Evolutionary conservation across 2,329 filamentous ascomycete species (phyloP).

Genomic region (Pleurostoma richardsiae): DNA sequence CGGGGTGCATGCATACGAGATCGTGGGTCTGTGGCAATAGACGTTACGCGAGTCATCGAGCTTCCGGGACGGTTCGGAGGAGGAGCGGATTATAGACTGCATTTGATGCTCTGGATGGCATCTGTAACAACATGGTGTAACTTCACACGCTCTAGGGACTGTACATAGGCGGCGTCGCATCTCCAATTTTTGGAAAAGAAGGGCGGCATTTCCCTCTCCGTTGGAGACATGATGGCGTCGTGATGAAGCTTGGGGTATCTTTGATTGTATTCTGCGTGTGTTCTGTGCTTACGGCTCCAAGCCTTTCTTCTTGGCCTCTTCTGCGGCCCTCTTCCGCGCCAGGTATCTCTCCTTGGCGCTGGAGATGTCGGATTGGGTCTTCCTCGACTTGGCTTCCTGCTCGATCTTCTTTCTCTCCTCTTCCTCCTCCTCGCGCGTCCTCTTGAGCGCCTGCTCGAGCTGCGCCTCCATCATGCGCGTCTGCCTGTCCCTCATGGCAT

Average conservation of each 20-base stretch:
- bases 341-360: constrained; percentile 77
- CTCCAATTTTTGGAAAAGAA: background rate
- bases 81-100: too few species aligned
- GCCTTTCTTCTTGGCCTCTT: constrained; percentile 57
- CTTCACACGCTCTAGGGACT: too few species aligned
- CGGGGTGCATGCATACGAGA: background rate
- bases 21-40: background rate
- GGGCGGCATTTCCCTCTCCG: background rate
- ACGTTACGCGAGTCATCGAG: too few species aligned
- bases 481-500: constrained; percentile 70
- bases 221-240: too few species aligned
- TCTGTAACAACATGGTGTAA: too few species aligned
- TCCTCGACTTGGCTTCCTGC: constrained; percentile 66
- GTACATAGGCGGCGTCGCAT: background rate
- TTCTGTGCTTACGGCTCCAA: constrained; percentile 14
- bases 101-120: too few species aligned
- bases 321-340: constrained; percentile 69
- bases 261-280: constrained; percentile 22
- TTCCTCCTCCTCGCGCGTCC: constrained; percentile 64
- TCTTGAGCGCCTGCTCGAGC: constrained; percentile 67
- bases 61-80: too few species aligned
- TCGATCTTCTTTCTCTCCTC: constrained; percentile 58
- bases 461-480: constrained; percentile 76
- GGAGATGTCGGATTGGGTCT: constrained; percentile 71
- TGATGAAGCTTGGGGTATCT: background rate